Base-by-base conservation (phyloP, 2,329 filamentous ascomycete species). In the Fusarium sp. region DNA sequence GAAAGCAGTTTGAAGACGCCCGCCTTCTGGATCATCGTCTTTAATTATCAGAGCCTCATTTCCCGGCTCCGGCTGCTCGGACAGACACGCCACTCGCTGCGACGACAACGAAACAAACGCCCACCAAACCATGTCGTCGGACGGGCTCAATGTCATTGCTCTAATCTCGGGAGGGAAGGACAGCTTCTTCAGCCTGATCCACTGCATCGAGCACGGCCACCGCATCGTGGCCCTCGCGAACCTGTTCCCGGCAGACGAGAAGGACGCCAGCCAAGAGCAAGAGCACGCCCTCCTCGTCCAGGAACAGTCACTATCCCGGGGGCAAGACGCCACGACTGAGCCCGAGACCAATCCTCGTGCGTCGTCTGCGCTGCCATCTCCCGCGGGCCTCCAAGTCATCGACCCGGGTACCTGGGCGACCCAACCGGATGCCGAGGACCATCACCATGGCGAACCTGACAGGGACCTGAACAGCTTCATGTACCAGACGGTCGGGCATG, bases 401-500 rank as follows among this genome's bases (percentile, higher is more conserved):
- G 68, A 73, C 59, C 71, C 68, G 56, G 69, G 58, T 55, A 62
- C 65, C 50, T 67, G 71, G 69, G 65, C 63, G 60, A 53, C 65
- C 65, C 68, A 51, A 40, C 40, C 58, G 18, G 56, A 60, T 40
- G 49, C 53, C 34, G 31, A 33, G 59, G 23, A 29, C 44, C 46
- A 56, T 25, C 11, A 44, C 42, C 38, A 65, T 68, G 58, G 57
- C 50, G 58, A 38, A 23, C 18, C 51, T 54, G 77, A 83, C 50
- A 78, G 75, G 51, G 82, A 98, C 78, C 85, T 97, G 73, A 93
- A 99, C 80, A 97, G 94, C 82, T 98, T 96, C 89, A 99, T 99
- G 96, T 99, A 98, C 83, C 96, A 99, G 83, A 99, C 96, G 3
- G 92, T 97, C 65, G 96, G 96, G 11, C 93, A 98, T 80, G 86